Conservation (phyloP, 495 filamentous ascomycete species). For the Podospora appendiculata region DNA sequence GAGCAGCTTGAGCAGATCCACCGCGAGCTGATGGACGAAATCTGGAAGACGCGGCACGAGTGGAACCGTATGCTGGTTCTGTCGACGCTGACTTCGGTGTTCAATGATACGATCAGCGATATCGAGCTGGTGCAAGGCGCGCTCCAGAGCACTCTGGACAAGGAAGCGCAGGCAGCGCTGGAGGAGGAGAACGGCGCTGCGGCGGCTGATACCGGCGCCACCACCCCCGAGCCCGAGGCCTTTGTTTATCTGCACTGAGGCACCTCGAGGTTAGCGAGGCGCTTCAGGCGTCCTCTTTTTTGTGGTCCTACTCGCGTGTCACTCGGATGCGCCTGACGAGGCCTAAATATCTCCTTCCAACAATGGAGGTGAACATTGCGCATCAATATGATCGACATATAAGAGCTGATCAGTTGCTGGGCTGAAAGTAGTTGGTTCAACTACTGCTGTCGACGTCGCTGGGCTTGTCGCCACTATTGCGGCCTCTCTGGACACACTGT, state of each 20-base stretch:
- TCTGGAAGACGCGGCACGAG: slow-evolving; percentile 72
- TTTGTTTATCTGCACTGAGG: background rate
- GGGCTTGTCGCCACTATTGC: too few relatives aligned
- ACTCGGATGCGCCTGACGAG: too few relatives aligned
- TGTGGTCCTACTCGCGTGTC: too few relatives aligned
- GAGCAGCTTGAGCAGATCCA: slow-evolving; percentile 94
- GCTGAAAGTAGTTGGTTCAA: too few relatives aligned
- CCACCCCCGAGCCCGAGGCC: background rate
- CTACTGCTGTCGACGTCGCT: too few relatives aligned
- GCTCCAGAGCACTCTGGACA: slow-evolving; percentile 13
- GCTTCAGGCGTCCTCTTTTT: too few relatives aligned
- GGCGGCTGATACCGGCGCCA: background rate
- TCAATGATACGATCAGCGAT: slow-evolving; percentile 75
- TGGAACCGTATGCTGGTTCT: slow-evolving; percentile 74
- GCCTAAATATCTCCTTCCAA: too few relatives aligned
- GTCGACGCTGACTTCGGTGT: slow-evolving; percentile 50
- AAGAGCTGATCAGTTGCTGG: too few relatives aligned
- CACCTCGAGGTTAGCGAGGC: too few relatives aligned
- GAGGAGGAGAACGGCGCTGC: background rate
- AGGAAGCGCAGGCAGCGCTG: slow-evolving; percentile 1
- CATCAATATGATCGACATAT: too few relatives aligned
- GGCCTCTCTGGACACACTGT: too few relatives aligned
- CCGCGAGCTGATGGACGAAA: slow-evolving; percentile 77
- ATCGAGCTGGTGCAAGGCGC: slow-evolving; percentile 61
- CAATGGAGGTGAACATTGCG: too few relatives aligned